Conservation (phyloP, 2,329 filamentous ascomycete genomes). For the Allantophomopsis cytisporea region DNA sequence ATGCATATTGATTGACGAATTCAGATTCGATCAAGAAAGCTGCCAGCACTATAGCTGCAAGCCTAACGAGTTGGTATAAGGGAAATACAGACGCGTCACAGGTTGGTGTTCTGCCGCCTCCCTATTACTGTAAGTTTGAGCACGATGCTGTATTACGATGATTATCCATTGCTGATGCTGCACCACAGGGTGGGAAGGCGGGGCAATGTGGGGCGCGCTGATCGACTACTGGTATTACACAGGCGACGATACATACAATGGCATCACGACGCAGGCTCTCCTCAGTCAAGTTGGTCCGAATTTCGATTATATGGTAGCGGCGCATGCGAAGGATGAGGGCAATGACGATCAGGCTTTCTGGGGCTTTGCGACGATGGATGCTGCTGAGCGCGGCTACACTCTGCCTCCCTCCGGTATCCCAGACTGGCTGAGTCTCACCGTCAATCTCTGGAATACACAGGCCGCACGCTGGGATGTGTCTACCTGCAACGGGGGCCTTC, state of each 20-base stretch:
- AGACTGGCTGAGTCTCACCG: conserved; percentile 51
- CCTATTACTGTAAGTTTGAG: conserved; percentile 37
- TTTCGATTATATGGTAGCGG: conserved; percentile 44
- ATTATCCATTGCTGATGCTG: conserved; percentile 15
- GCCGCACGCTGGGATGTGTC: conserved; percentile 55
- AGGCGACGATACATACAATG: conserved; percentile 46
- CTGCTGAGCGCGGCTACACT: conserved; percentile 55
- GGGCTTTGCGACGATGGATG: conserved; percentile 53
- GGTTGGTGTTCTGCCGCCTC: conserved; percentile 47
- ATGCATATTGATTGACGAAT: conserved; percentile 2
- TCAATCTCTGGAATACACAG: conserved; percentile 63
- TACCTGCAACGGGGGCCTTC: conserved; percentile 57
- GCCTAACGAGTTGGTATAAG: conserved; percentile 49
- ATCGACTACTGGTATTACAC: conserved; percentile 59
- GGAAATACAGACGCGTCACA: conserved; percentile 43
- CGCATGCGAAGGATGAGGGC: conserved; percentile 45
- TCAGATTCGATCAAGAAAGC: conserved; percentile 48
- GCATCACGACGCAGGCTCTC: conserved; percentile 42
- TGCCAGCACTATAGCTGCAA: conserved; percentile 44
- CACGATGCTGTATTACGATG: conserved; percentile 13
- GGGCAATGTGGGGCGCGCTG: conserved; percentile 53
- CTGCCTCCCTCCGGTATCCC: conserved; percentile 41
- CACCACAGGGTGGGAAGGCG: conserved; percentile 37
- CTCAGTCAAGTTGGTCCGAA: conserved; percentile 44
- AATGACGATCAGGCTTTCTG: conserved; percentile 70